Base-by-base conservation (phyloP, 805 yeast species). In the Yamadazyma scolyti region DNA sequence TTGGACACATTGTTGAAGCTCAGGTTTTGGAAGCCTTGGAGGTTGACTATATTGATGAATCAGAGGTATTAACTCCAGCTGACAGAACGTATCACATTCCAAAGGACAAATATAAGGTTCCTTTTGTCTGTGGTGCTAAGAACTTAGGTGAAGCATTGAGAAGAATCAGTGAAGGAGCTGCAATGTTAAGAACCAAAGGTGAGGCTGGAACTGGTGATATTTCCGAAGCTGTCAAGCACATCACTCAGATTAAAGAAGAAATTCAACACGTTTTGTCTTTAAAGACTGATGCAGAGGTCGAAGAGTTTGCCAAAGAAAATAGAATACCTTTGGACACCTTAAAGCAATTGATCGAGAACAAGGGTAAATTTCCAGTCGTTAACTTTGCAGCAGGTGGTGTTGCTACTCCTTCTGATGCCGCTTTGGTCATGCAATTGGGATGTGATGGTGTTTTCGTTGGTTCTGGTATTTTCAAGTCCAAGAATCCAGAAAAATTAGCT, bases 171-270 rank as follows among this genome's bases (percentile, higher is more conserved):
- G 94, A 83, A 58, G 93, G 93, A 44, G 90, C 93, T 21, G 89
- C 90, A 19, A 82, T 83, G 90, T 73, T 83, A 52, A 72, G 93
- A 55, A 79, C 93, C 43, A 83, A 83, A 61, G 94, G 94, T 44
- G 94, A 83, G 56, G 93, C 94, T 20, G 94, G 94, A 26, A 84
- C 94, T 22, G 94, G 94, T 33, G 93, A 83, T 56, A 77, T 83
- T 31, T 76, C 85, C 24, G 90, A 83, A 56, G 93, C 93, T 9
- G 86, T 83, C 36, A 73, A 69, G 49, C 94, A 83, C 56, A 79
- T 84, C 43, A 68, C 75, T 34, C 65, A 71, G 43, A 79, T 84
- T 54, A 71, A 65, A 37, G 50, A 58, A 30, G 75, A 82, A 47
- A 78, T 82, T 46, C 58, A 61, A 28, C 60, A 67, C 24, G 73